Evolutionary conservation across 2,329 filamentous ascomycete genomes (phyloP).

Genomic region (Hypoxylon sp.): DNA sequence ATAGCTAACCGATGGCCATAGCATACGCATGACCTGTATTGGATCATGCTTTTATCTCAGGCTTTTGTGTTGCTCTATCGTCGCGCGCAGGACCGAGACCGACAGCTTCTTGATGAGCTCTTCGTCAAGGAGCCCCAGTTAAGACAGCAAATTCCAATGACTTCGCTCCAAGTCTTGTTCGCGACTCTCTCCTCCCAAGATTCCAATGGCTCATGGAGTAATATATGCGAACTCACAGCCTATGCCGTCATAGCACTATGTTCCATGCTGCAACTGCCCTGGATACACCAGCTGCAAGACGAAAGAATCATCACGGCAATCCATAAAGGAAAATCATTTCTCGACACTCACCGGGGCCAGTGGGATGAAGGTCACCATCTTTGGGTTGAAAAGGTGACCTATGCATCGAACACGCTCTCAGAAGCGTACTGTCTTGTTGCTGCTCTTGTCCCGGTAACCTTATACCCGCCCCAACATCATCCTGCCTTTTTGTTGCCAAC

Average conservation of each 20-base stretch:
- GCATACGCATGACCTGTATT: not conserved
- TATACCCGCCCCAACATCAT: too few relatives aligned
- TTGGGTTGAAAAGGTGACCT: constrained; percentile 29
- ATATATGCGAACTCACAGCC: constrained; percentile 18
- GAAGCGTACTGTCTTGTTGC: constrained; percentile 21
- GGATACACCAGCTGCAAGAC: not conserved
- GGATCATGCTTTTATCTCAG: constrained; percentile 25
- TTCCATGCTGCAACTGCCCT: constrained; percentile 14
- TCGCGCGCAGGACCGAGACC: too few relatives aligned
- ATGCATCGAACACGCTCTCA: constrained; percentile 12
- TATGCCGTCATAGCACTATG: constrained; percentile 22
- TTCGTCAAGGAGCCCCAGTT: too few relatives aligned
- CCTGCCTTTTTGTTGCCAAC: too few relatives aligned
- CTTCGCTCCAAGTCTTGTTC: too few relatives aligned
- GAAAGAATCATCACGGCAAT: too few relatives aligned
- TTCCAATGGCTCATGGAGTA: constrained; percentile 19
- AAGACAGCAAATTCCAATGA: too few relatives aligned
- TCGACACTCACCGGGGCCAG: constrained; percentile 1
- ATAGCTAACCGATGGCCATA: too few relatives aligned
- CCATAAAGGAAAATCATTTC: not conserved
- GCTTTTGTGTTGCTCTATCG: constrained; percentile 11
- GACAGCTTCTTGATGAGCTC: too few relatives aligned
- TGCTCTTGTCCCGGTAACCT: not conserved
- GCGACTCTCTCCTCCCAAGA: too few relatives aligned
- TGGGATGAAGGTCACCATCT: constrained; percentile 7